Base-by-base conservation (phyloP, 805 yeast species). In the Lachancea waltii region DNA sequence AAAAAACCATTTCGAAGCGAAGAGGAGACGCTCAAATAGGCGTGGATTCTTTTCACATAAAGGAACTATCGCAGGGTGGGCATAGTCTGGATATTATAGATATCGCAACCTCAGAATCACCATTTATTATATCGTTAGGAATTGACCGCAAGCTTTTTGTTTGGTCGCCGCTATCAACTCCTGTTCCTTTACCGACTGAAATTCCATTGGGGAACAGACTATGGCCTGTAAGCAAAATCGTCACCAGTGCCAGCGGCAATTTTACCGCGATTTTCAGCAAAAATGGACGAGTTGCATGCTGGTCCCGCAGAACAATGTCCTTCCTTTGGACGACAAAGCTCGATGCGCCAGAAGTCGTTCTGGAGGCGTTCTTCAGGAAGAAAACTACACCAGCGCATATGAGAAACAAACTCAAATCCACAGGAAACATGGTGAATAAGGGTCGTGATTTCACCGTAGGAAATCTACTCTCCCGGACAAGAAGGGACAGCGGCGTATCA, bases 91-190 rank as follows among this genome's bases (percentile, higher is more conserved):
- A 85, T 54, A 68, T 83, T 3, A 67, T 81, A 23, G 70, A 69
- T 40, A 63, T 82, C 8, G 61, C 69, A n/a, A 72, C 85, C 0
- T 78, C 84, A 10, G 57, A 68, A 15, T 63, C 73, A 10, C 77
- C 85, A 3, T 79, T 82, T 49, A 68, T 83, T 17, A 77, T 84
- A 0, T 70, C 83, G 1, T 71, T 81, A 19, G 90, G 89, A 3
- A 63, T 85, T 52, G 94, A 85, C 49, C 87, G 81, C 48, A 73
- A 70, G 42, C 69, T 85, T 3, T 56, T 76, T 22, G 74, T 84
- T 8, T 85, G 94, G 94, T 79, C 84, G 0, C 87, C 87, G 3
- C 53, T 78, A 38, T 58, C 67, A 1, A 58, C 53, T 15, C 83
- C 68, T 28, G 56, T 62, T 35, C 79, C 70, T 36, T 43, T 50